These are phyloP conservation scores for Sporisorium scitamineum DNA, from an alignment of 1,284 basidiomycete species.

Conservation along the genomic window DNA sequence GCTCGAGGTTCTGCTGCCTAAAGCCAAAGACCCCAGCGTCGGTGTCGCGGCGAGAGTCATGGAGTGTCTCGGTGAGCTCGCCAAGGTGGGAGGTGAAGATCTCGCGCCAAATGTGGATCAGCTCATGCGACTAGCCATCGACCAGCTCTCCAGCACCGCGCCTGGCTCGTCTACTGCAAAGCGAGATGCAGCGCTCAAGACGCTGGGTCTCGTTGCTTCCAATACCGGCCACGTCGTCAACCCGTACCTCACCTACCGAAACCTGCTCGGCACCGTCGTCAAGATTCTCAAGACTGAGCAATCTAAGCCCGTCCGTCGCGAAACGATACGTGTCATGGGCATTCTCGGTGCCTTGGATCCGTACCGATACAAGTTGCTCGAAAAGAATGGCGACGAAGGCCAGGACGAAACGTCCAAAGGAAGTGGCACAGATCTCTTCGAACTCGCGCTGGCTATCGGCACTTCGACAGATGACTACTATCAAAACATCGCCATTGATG, in stretches of 20 bases:
- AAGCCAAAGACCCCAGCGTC: slow-evolving; percentile 85
- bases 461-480: slow-evolving; percentile 86
- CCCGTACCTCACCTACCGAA: slow-evolving; percentile 90
- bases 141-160: slow-evolving; percentile 80
- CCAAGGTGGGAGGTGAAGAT: slow-evolving; percentile 93
- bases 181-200: slow-evolving; percentile 91
- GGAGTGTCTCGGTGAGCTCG: slow-evolving; percentile 92
- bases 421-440: slow-evolving; percentile 74
- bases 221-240: slow-evolving; percentile 95
- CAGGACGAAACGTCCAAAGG: slow-evolving; percentile 71
- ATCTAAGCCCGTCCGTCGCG: slow-evolving; percentile 77
- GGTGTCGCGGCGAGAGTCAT: slow-evolving; percentile 92
- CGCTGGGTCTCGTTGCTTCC: slow-evolving; percentile 93
- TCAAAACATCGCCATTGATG: slow-evolving; percentile 93
- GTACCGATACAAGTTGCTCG: slow-evolving; percentile 86
- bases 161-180: slow-evolving; percentile 56
- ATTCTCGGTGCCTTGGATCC: slow-evolving; percentile 98
- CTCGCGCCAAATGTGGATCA: slow-evolving; percentile 84
- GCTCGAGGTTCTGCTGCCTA: slow-evolving; percentile 87
- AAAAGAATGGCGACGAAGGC: slow-evolving; percentile 80
- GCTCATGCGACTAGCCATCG: slow-evolving; percentile 89
- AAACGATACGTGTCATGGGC: slow-evolving; percentile 91
- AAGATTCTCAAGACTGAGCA: slow-evolving; percentile 88
- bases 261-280: slow-evolving; percentile 86
- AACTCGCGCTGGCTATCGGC: slow-evolving; percentile 73